Conservation (phyloP, 805 yeast species). For the Cyberlindnera euphorbiiphila region DNA sequence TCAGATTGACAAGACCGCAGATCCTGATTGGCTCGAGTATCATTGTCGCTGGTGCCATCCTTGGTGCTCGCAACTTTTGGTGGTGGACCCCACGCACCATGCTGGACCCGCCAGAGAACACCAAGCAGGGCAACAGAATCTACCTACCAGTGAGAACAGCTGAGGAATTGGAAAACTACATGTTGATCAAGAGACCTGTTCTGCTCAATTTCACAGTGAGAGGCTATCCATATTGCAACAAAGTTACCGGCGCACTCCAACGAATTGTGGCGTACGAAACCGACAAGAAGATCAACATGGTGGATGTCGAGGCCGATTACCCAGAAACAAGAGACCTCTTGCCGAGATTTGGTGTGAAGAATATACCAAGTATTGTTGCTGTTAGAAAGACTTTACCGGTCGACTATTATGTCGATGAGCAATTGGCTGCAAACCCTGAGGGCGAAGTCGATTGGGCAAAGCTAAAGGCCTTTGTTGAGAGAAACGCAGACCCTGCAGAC, state of each 20-base stretch:
- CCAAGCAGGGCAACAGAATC: constrained; percentile 37
- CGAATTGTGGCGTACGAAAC: constrained; percentile 46
- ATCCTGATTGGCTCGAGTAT: constrained; percentile 27
- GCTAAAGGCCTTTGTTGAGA: constrained; percentile 41
- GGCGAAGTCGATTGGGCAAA: constrained; percentile 41
- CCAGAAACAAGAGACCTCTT: constrained; percentile 51
- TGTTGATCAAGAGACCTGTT: constrained; percentile 53
- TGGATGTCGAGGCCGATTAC: constrained; percentile 69
- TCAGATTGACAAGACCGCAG: constrained; percentile 20
- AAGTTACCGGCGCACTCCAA: constrained; percentile 59
- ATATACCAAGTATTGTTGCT: constrained; percentile 65
- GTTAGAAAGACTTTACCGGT: constrained; percentile 61
- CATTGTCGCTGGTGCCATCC: constrained; percentile 18
- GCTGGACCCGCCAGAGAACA: constrained; percentile 35
- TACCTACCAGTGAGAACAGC: constrained; percentile 53
- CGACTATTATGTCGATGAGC: constrained; percentile 33
- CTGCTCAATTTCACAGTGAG: constrained; percentile 66
- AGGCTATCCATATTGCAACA: constrained; percentile 60
- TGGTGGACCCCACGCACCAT: constrained; percentile 35
- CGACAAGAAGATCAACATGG: constrained; percentile 53
- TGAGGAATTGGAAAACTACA: constrained; percentile 53
- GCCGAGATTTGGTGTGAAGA: constrained; percentile 50
- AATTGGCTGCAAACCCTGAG: constrained; percentile 24
- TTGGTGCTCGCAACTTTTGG: constrained; percentile 28
- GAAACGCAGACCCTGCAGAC: constrained; percentile 34